Percentiles rank a stretch among this genome's conserved stretches.
These are phyloP conservation scores for Coniosporium uncinatum DNA, from an alignment of 2,329 filamentous ascomycete genomes.

Conservation along the genomic window DNA sequence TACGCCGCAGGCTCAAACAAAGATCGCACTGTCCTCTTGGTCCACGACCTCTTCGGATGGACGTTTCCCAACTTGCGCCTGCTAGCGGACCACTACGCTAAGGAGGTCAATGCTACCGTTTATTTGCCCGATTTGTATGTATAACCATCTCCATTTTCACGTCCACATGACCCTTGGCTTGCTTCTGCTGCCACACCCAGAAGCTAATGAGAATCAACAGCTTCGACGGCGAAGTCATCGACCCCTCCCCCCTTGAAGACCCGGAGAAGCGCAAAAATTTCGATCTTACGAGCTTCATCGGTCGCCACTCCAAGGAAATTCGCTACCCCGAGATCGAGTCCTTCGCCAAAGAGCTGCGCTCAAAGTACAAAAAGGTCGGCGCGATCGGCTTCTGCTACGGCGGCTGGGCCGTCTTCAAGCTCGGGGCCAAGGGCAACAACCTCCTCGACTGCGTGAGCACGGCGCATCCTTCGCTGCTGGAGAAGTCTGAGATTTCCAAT, in stretches of 20 bases:
- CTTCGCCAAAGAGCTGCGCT: conserved; percentile 26
- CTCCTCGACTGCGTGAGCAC: conserved; percentile 39
- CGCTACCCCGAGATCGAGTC: conserved; percentile 29
- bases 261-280: conserved; percentile 10
- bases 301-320: conserved; percentile 12
- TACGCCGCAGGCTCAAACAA: conserved; percentile 18
- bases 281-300: conserved; percentile 12
- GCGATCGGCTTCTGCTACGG: conserved; percentile 46
- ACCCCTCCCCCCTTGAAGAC: conserved; percentile 6
- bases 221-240: conserved; percentile 14
- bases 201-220: no score
- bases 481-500: conserved; percentile 37
- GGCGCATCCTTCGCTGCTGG: conserved; percentile 39
- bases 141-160: no score
- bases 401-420: conserved; percentile 43
- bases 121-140: conserved; percentile 34
- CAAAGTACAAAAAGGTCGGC: conserved; percentile 26
- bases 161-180: no score
- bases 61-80: conserved; percentile 36
- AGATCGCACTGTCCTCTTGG: conserved; percentile 16
- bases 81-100: conserved; percentile 40
- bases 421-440: conserved; percentile 34
- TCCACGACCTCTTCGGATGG: conserved; percentile 33
- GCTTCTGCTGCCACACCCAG: no score
- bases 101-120: conserved; percentile 37